Percentiles rank a stretch among this genome's conserved stretches.
phyloP scores from a whole-genome alignment of 2,329 filamentous ascomycete species.

The Beauveria pseudobassiana region DNA sequence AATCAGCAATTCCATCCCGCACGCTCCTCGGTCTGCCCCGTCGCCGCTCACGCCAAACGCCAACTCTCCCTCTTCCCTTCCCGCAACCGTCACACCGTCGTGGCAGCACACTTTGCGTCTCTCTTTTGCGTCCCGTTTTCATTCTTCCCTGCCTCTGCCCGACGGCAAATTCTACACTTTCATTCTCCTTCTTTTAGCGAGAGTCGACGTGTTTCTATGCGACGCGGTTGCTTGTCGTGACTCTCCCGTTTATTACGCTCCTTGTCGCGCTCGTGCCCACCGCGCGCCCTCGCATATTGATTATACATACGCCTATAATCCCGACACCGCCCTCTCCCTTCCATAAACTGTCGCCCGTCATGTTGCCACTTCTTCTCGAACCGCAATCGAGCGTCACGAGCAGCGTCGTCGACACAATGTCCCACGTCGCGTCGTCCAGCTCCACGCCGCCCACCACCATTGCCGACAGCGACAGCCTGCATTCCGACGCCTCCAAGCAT shows the following conservation, averaged over 20 bases:
- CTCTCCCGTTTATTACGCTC: not conserved
- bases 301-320: not conserved
- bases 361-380: slow-evolving; percentile 25
- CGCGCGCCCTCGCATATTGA: not conserved
- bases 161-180: not conserved
- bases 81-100: not conserved
- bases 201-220: not conserved
- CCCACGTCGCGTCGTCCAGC: slow-evolving; percentile 47
- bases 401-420: slow-evolving; percentile 33
- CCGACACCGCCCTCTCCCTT: not conserved
- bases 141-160: not conserved
- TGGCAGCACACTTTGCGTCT: not conserved
- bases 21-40: not conserved
- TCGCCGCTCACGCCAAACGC: not conserved
- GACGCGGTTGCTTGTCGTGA: slow-evolving; percentile 2
- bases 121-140: too few species aligned
- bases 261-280: slow-evolving; percentile 4
- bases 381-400: slow-evolving; percentile 25
- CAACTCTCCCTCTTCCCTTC: not conserved
- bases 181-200: not conserved
- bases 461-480: slow-evolving; percentile 53
- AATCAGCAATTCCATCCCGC: slow-evolving; percentile 2
- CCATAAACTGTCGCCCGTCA: slow-evolving; percentile 2
- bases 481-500: slow-evolving; percentile 35
- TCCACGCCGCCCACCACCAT: slow-evolving; percentile 59